phyloP scores from a whole-genome alignment of 805 yeast species.

The Schwanniomyces sp. region DNA sequence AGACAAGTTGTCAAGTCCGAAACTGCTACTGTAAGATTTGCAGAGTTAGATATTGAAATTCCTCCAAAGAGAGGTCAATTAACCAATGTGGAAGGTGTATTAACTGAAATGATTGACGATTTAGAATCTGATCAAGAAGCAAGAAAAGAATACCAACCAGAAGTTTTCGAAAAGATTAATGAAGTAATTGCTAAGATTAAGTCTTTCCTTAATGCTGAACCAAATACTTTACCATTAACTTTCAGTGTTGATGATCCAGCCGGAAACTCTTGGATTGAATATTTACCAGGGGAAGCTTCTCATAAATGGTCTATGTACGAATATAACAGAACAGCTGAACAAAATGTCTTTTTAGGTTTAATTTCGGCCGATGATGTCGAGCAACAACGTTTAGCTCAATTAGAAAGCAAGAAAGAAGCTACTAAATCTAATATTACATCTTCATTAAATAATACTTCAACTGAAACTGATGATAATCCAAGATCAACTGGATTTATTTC shows the following conservation, averaged over 20 bases:
- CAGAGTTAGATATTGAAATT: slow-evolving; percentile 87
- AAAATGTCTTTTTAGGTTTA: slow-evolving; percentile 81
- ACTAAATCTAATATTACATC: slow-evolving; percentile 29
- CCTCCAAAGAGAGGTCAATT: slow-evolving; percentile 95
- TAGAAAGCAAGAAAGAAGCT: slow-evolving; percentile 44
- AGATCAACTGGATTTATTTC: slow-evolving; percentile 59
- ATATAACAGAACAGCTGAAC: slow-evolving; percentile 83
- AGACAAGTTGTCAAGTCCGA: slow-evolving; percentile 93
- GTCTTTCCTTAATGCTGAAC: slow-evolving; percentile 62
- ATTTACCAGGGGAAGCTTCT: slow-evolving; percentile 78
- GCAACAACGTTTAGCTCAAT: slow-evolving; percentile 46
- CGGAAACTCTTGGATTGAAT: slow-evolving; percentile 96
- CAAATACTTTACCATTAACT: slow-evolving; percentile 71
- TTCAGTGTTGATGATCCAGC: slow-evolving; percentile 87
- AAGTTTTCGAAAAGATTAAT: slow-evolving; percentile 70
- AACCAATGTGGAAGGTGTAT: slow-evolving; percentile 87
- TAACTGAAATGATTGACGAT: slow-evolving; percentile 81
- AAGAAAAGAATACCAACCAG: slow-evolving; percentile 75
- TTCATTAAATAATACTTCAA: slow-evolving; percentile 9
- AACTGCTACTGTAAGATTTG: slow-evolving; percentile 73
- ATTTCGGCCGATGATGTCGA: slow-evolving; percentile 67
- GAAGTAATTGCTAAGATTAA: slow-evolving; percentile 63
- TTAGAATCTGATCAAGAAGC: slow-evolving; percentile 77
- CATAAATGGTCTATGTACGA: slow-evolving; percentile 89
- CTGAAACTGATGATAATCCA: slow-evolving; percentile 28